Conservation (phyloP, 1,139 yeast genomes). For the Geotrichum klebahnii region DNA sequence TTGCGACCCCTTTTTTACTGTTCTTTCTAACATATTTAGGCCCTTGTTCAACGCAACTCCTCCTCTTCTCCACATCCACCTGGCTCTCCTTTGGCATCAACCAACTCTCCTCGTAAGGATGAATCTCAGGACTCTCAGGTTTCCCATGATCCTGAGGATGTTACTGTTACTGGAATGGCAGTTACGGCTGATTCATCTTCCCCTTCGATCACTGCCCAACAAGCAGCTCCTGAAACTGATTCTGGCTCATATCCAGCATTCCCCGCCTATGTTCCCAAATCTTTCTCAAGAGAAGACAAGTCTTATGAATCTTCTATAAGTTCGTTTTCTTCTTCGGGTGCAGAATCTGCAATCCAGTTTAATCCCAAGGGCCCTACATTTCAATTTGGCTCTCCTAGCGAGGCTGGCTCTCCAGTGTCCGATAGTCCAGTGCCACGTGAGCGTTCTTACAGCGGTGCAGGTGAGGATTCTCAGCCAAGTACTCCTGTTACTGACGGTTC, state of each 20-base stretch:
- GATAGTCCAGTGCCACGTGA: not conserved
- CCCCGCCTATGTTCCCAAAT: not conserved
- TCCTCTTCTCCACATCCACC: no score
- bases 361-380: conserved; percentile 5
- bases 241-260: not conserved
- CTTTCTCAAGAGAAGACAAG: not conserved
- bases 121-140: no score
- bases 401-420: conserved; percentile 7
- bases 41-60: no score
- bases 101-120: no score
- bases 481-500: not conserved
- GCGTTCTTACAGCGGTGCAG: no score
- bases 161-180: no score
- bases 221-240: not conserved
- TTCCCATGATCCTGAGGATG: no score
- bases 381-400: conserved; percentile 14
- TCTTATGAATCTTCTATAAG: conserved; percentile 14
- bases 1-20: no score
- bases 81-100: no score
- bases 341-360: conserved; percentile 14
- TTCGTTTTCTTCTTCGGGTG: conserved; percentile 10
- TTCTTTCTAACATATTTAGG: no score
- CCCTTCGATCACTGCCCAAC: no score
- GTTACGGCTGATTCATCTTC: no score
- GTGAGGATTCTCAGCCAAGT: conserved; percentile 5